Percentiles rank a stretch among this genome's conserved stretches.
Conservation (phyloP, 305 asterid species). For the Fraxinus latifolia region DNA sequence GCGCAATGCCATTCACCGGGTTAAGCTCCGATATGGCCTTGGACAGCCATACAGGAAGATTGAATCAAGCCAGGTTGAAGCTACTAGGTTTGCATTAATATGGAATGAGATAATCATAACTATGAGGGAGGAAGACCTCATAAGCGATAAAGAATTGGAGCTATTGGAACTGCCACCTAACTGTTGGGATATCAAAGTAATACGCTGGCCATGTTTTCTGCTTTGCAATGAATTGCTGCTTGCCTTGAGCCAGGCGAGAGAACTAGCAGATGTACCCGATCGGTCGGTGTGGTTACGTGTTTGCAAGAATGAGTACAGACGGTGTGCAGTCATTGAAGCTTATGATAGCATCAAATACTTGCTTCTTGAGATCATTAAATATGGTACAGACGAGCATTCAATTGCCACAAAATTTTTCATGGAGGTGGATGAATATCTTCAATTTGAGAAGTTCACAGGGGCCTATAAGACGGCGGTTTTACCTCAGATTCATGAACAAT, state of each 20-base stretch:
- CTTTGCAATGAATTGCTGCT: slow-evolving; percentile 80
- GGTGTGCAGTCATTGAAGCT: slow-evolving; percentile 91
- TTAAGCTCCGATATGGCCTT: slow-evolving; percentile 81
- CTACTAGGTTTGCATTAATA: slow-evolving; percentile 83
- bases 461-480: slow-evolving; percentile 47
- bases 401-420: slow-evolving; percentile 56
- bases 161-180: slow-evolving; percentile 85
- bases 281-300: slow-evolving; percentile 71
- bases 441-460: slow-evolving; percentile 57
- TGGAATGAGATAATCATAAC: slow-evolving; percentile 88
- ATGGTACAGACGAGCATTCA: slow-evolving; percentile 63
- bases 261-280: slow-evolving; percentile 58
- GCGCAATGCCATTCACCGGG: slow-evolving; percentile 70
- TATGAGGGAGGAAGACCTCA: slow-evolving; percentile 80
- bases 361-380: slow-evolving; percentile 64
- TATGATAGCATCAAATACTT: slow-evolving; percentile 73
- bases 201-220: slow-evolving; percentile 92
- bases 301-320: slow-evolving; percentile 77
- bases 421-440: slow-evolving; percentile 53
- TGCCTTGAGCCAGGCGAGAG: slow-evolving; percentile 72
- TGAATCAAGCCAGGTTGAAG: slow-evolving; percentile 88
- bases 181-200: slow-evolving; percentile 83
- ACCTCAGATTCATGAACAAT: slow-evolving; percentile 57
- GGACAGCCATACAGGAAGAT: slow-evolving; percentile 86
- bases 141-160: slow-evolving; percentile 76